Evolutionary conservation across 2,329 filamentous ascomycete genomes (phyloP), one percentile per base, ranked within the genome.

Genomic region (Cercospora zeae-maydis): DNA sequence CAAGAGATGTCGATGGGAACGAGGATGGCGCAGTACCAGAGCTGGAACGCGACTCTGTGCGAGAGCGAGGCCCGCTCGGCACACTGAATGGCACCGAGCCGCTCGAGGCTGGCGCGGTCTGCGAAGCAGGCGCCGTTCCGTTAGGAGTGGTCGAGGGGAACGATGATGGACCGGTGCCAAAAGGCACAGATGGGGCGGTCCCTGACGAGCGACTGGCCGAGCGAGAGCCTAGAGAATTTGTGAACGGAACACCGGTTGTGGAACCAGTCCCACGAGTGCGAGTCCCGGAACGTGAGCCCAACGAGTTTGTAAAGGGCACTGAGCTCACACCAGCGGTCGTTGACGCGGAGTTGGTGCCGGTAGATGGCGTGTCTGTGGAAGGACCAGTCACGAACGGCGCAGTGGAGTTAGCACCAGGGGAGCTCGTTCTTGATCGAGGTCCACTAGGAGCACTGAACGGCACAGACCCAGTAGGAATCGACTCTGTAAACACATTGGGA

Each of bases 371-470:
- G 21, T 24, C 39, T 9, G 39, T 59, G 39, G 57, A 42, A 55
- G 45, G 36, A 8, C 53, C 24, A 5, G 56, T 58, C n/a, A 30
- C 39, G 13, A 42, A 19, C 14, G 53, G 53, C 10, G 34, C 53
- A 37, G 56, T 47, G 39, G 56, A 58, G 31, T 58, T 49, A 19
- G 24, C 30, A 30, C n/a, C n/a, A 33, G 30, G 31, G 11, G 56
- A 47, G 27, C 37, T 47, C 19, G 42, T 59, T 39, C 57, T 45
- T n/a, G 63, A 61, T 27, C 63, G 56, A 42, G 54, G 62, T 21
- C 51, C 62, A 19, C 39, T 60, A 11, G 60, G 60, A 47, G 60
- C 60, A 36, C 60, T 62, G 55, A 62, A 62, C 8, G 60, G 54
- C 19, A 58, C 60, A 10, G 60, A 62, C 10, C 57, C 61, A 31